Evolutionary conservation across 208 protist species (phyloP).

Genomic region (Trypanosoma cruzi): DNA sequence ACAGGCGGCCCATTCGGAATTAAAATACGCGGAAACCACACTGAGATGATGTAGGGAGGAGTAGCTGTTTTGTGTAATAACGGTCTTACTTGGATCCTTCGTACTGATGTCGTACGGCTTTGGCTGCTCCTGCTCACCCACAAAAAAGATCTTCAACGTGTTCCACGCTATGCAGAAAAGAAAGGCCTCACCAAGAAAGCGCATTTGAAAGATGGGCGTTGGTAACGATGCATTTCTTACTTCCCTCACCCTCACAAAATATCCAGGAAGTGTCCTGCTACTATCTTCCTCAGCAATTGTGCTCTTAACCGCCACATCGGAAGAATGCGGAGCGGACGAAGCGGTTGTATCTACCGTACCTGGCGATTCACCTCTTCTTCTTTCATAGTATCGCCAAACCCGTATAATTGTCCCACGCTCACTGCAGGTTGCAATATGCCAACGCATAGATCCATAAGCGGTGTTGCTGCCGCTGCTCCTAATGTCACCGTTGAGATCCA

Average conservation of each 20-base stretch:
- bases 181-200: conserved; percentile 28
- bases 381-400: conserved; percentile 30
- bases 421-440: conserved; percentile 30
- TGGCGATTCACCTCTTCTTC: background rate
- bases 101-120: conserved; percentile 28
- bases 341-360: background rate
- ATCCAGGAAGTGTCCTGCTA: conserved; percentile 8
- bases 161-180: conserved; percentile 28
- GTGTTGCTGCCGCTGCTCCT: conserved; percentile 1
- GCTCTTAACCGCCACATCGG: background rate
- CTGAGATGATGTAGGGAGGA: conserved; percentile 27
- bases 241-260: conserved; percentile 34
- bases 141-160: conserved; percentile 30
- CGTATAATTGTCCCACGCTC: conserved; percentile 32
- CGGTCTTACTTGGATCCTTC: conserved; percentile 14
- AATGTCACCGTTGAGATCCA: conserved; percentile 36
- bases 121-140: conserved; percentile 24
- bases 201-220: conserved; percentile 30
- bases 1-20: conserved; percentile 62
- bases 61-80: conserved; percentile 17
- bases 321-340: background rate
- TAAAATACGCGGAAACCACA: conserved; percentile 29
- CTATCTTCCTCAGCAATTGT: background rate
- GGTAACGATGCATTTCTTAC: conserved; percentile 28
- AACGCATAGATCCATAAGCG: background rate